Evolutionary conservation across 2,329 filamentous ascomycete genomes (phyloP), one percentile per base, ranked within the genome.

Genomic region (Alternaria longipes): DNA sequence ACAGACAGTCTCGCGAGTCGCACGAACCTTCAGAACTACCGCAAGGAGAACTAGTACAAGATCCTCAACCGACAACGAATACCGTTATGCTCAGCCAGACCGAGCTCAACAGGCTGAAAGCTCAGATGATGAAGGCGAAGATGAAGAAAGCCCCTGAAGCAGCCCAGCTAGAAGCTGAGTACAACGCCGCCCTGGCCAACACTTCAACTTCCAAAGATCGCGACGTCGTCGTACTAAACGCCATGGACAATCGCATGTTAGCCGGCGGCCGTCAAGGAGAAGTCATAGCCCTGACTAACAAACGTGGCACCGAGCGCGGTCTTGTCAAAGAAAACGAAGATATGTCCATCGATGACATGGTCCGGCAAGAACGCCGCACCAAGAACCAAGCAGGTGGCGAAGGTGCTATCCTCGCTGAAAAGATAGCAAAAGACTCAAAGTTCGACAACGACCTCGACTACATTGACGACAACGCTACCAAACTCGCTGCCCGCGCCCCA

Each of bases 271-370:
- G 86, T n/a, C 82, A 85, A 45, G 86, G 85, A 51, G 95, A 98
- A 79, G 91, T 94, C 57, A 94, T 90, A 69, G 82, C 87, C 0
- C 84, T 97, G 8, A 87, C 90, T 26, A 97, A 88, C 60, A 95
- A 91, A 74, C 88, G 94, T 49, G 94, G 94, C 3, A 86, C 88
- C 6, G 94, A 97, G 78, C 89, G 94, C 55, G 95, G 94, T 1
- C 85, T 89, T 8, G 91, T 99, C 6, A 88, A 92, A 69, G 93
- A 95, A 66, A 98, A 98, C 74, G 91, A 96, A 54, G 93, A 98
- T 71, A 98, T 99, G 93, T 90, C 84, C 30, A 91, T 99, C 62
- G 93, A 97, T 55, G 95, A 99, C 78, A 99, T 99, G 95, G 89
- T 99, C 18, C 89, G 93, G 28, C 94, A 98, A 79, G 95, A 99